Evolutionary conservation across 768 basidiomycete genomes (phyloP), one percentile per base, ranked within the genome.

Genomic region (Mycena polygramma): DNA sequence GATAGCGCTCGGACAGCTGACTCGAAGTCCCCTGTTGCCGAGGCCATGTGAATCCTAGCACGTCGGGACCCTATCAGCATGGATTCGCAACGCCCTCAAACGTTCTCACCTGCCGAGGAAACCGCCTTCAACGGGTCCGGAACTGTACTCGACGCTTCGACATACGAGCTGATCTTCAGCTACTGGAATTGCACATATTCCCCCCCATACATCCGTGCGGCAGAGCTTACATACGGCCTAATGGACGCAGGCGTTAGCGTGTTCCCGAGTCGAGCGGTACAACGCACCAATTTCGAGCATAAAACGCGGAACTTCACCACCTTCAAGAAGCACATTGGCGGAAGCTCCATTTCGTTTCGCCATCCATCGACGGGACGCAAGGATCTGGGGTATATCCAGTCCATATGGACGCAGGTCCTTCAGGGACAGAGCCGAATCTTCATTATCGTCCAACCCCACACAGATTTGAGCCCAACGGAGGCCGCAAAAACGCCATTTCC

Each of bases 131-230:
- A 63, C 30, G 52, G 70, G 8, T 53, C 58, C 17, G 57, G 65
- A 51, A 15, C 10, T 48, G n/a, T 65, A 54, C 22, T 70, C 24
- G 57, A 51, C 9, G 35, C 3, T 9, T n/a, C 48, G 36, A 65
- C n/a, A 13, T 65, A 62, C 26, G 68, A 63, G 60, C 43, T 69
- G 39, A 55, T 69, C 39, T 59, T 48, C 20, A 1, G 35, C 30
- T 69, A 69, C 61, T 69, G 68, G 68, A 69, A 69, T 36, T 45
- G 22, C 19, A 62, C 35, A 4, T 63, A 62, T 37, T 63, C 68
- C 17, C 68, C 68, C 22, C 20, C 53, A 17, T 69, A 69, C 30
- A 69, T 69, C 39, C 68, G 49, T 45, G 22, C 35, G 17, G n/a
- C 46, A 30, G 54, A 65, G 19, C 63, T 69, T n/a, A 69, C 39